phyloP scores from a whole-genome alignment of 2,329 filamentous ascomycete species.

The Chaetomium strumarium region DNA sequence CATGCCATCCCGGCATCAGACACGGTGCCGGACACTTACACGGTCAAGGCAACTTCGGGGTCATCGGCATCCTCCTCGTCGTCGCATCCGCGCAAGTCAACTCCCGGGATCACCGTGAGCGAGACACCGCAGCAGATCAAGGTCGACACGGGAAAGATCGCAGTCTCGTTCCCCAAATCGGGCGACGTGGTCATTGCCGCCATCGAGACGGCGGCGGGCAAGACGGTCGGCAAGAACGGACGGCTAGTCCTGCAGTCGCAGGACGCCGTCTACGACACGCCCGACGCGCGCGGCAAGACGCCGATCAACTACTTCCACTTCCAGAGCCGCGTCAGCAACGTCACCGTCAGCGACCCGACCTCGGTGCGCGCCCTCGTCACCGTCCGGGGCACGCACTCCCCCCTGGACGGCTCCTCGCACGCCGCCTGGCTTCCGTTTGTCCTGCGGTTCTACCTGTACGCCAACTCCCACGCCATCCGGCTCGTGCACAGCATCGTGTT shows the following conservation, averaged over 20 bases:
- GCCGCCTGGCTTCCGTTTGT: slow-evolving; percentile 48
- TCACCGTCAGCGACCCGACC: slow-evolving; percentile 40
- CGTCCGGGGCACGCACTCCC: slow-evolving; percentile 34
- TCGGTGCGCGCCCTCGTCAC: slow-evolving; percentile 44
- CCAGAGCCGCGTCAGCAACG: slow-evolving; percentile 45
- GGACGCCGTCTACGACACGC: too few relatives aligned
- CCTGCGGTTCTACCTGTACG: slow-evolving; percentile 54
- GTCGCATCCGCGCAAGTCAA: too few relatives aligned
- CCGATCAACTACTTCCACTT: slow-evolving; percentile 33
- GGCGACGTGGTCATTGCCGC: too few relatives aligned
- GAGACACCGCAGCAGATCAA: not conserved
- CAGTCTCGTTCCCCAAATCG: too few relatives aligned
- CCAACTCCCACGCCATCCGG: slow-evolving; percentile 48
- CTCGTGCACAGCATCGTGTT: slow-evolving; percentile 52
- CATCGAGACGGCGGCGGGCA: too few relatives aligned
- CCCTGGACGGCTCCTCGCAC: slow-evolving; percentile 30
- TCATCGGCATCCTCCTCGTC: not conserved
- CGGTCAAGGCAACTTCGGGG: not conserved
- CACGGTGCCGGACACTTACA: not conserved
- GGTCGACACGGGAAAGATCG: too few relatives aligned
- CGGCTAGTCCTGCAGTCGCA: too few relatives aligned
- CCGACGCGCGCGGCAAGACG: not conserved
- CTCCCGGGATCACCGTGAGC: not conserved
- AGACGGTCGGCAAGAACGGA: too few relatives aligned
- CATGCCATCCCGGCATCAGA: not conserved